Evolutionary conservation across 345 rosid genomes (phyloP).

Genomic region (Nephelium lappaceum): DNA sequence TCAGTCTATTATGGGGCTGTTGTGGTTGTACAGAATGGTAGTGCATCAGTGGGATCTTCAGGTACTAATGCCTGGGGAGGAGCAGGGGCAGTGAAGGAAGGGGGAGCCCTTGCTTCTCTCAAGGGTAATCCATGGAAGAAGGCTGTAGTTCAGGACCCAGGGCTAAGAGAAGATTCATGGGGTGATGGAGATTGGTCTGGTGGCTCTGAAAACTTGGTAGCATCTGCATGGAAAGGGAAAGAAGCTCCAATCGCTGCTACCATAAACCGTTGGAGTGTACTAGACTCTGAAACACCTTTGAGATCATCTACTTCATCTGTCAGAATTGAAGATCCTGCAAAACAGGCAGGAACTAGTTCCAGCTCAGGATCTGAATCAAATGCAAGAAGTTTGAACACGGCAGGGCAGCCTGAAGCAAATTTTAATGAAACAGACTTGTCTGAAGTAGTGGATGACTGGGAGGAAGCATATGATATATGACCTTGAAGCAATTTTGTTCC

Average conservation of each 20-base stretch:
- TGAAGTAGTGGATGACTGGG: constrained; percentile 88
- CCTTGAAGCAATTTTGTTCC: neutral
- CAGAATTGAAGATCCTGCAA: constrained; percentile 27
- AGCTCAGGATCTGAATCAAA: constrained; percentile 32
- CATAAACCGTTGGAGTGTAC: constrained; percentile 66
- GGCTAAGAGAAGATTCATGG: constrained; percentile 66
- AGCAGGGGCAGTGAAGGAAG: constrained; percentile 37
- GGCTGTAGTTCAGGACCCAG: constrained; percentile 64
- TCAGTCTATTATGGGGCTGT: constrained; percentile 78
- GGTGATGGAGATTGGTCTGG: constrained; percentile 53
- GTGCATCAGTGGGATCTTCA: constrained; percentile 33
- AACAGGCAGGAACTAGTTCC: constrained; percentile 19
- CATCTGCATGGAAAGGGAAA: constrained; percentile 52
- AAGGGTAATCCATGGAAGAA: constrained; percentile 87
- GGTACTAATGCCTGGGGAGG: constrained; percentile 67
- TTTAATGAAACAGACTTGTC: constrained; percentile 27
- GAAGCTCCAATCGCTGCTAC: constrained; percentile 59
- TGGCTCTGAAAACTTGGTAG: constrained; percentile 40
- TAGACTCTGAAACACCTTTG: constrained; percentile 48
- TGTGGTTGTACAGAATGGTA: constrained; percentile 48
- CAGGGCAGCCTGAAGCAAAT: constrained; percentile 35
- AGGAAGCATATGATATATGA: constrained; percentile 61
- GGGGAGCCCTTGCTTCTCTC: constrained; percentile 29
- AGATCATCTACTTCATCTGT: constrained; percentile 39
- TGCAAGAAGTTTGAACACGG: constrained; percentile 27